Conservation (phyloP, 345 rosid genomes). For the Eucalyptus rudis region DNA sequence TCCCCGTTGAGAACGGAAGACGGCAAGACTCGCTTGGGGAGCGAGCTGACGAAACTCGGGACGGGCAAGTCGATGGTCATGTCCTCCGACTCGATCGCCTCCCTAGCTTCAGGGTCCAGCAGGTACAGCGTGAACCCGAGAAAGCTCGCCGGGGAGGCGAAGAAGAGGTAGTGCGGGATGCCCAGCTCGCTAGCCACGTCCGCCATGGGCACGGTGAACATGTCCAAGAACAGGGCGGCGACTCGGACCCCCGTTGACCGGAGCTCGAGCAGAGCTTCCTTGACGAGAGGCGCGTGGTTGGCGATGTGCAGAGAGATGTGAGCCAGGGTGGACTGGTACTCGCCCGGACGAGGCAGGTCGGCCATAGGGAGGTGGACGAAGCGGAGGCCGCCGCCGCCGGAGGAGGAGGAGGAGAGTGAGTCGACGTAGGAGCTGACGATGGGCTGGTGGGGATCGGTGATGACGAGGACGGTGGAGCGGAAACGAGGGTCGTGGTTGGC, state of each 20-base stretch:
- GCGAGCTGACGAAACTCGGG: constrained; percentile 10
- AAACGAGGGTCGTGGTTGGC: constrained; percentile 1
- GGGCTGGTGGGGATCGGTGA: background rate
- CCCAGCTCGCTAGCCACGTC: constrained; percentile 18
- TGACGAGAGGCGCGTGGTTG: constrained; percentile 5
- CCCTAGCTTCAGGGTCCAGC: background rate
- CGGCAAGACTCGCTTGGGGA: constrained; percentile 9
- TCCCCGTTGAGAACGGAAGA: background rate
- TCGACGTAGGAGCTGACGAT: constrained; percentile 1
- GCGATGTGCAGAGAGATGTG: background rate
- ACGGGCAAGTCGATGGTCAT: background rate
- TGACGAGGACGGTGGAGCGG: constrained; percentile 3
- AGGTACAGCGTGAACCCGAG: constrained; percentile 16
- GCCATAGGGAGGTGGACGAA: constrained; percentile 10
- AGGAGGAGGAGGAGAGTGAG: background rate
- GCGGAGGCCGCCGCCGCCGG: background rate
- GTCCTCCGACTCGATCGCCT: constrained; percentile 1
- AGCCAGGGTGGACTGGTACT: constrained; percentile 4
- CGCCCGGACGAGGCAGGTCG: constrained; percentile 2
- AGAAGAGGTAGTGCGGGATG: constrained; percentile 18
- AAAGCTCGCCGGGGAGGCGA: constrained; percentile 17
- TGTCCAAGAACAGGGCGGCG: constrained; percentile 16
- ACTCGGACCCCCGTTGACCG: background rate
- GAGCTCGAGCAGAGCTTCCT: constrained; percentile 4
- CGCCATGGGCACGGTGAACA: constrained; percentile 15